Conservation (phyloP, 164 flowering plant species). For the Umbellularia californica region DNA sequence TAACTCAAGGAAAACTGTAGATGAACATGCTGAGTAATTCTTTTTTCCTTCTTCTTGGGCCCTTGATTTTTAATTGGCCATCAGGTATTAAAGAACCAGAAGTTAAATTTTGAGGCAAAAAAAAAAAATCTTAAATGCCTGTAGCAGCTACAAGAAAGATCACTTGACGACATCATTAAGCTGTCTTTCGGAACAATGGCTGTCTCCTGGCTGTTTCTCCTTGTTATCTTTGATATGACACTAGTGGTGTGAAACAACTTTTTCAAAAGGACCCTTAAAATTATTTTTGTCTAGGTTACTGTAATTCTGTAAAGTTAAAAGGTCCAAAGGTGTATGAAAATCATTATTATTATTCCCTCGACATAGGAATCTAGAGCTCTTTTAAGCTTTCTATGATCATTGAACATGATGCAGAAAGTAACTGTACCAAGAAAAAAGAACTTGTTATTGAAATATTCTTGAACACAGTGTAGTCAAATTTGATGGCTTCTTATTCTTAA, state of each 20-base stretch:
- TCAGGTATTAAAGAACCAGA: background rate
- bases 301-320: background rate
- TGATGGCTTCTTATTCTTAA: background rate
- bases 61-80: no score
- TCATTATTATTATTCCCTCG: background rate
- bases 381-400: background rate
- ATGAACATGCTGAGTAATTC: no score
- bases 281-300: background rate
- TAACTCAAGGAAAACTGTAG: no score
- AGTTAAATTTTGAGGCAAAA: background rate
- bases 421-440: background rate
- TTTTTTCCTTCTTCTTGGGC: no score
- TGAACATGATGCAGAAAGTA: background rate
- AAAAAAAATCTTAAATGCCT: background rate
- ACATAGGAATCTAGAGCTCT: background rate
- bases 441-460: background rate
- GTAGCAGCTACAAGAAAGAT: background rate
- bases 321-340: background rate
- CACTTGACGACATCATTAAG: background rate
- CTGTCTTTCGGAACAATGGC: background rate
- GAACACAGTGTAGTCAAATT: background rate
- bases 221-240: background rate
- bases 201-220: background rate
- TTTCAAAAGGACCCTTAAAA: background rate
- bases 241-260: background rate